A percentile compares a stretch with the other conserved stretches of the same genome.
Evolutionary conservation across 768 basidiomycete species (phyloP).

Genomic region (Tubosaeta sp.): DNA sequence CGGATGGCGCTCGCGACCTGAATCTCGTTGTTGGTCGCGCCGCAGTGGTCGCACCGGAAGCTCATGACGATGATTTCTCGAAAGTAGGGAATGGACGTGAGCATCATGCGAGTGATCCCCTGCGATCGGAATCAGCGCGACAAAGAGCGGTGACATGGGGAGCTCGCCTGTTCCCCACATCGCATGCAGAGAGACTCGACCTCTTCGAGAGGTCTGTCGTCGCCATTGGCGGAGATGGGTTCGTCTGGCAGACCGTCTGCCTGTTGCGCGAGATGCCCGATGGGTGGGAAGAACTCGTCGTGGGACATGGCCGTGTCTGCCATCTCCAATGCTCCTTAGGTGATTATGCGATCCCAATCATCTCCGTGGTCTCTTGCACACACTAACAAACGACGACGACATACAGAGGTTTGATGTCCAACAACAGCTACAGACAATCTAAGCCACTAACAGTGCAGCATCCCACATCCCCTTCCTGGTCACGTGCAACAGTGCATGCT

Average conservation of each 20-base stretch:
- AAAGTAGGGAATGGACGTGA: conserved; percentile 95
- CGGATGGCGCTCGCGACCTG: conserved; percentile 85
- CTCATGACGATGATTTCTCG: conserved; percentile 94
- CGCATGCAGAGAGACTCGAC: conserved; percentile 93
- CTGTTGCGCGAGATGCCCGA: conserved; percentile 51
- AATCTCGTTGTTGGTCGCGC: conserved; percentile 86
- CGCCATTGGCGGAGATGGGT: conserved; percentile 23
- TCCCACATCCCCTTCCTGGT: too few species aligned
- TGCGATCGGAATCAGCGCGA: conserved; percentile 35
- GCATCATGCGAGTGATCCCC: conserved; percentile 83
- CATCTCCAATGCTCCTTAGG: too few species aligned
- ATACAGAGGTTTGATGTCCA: too few species aligned
- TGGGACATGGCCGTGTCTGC: conserved; percentile 19
- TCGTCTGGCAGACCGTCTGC: conserved; percentile 36
- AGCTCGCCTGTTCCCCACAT: conserved; percentile 81
- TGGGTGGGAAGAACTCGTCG: conserved; percentile 48
- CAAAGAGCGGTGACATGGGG: background rate
- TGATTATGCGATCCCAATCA: too few species aligned
- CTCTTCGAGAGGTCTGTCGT: conserved; percentile 61
- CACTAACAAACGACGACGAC: too few species aligned
- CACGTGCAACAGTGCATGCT: too few species aligned
- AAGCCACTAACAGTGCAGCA: too few species aligned
- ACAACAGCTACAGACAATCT: too few species aligned
- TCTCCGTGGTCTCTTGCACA: too few species aligned
- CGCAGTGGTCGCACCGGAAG: conserved; percentile 94